A percentile compares a stretch with the other conserved stretches of the same genome.
phyloP scores from a whole-genome alignment of 306 rosid genomes.

The Ammopiptanthus mongolicus region DNA sequence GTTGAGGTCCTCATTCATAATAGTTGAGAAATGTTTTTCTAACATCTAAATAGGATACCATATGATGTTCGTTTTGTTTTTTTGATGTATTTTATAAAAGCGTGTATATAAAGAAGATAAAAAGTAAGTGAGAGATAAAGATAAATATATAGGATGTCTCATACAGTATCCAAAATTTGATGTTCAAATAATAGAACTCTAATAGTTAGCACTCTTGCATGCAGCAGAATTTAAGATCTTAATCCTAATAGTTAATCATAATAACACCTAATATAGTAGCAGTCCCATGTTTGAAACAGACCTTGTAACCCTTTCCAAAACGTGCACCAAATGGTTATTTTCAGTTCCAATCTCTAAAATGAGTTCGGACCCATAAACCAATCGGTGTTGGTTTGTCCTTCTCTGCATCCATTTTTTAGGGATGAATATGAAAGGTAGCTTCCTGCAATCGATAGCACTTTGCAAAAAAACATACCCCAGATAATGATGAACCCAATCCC shows the following conservation, averaged over 20 bases:
- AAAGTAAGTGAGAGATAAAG: no score
- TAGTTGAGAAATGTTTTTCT: no score
- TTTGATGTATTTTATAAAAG: no score
- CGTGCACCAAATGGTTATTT: not conserved
- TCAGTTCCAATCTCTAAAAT: not conserved
- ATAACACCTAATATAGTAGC: not conserved
- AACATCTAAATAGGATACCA: no score
- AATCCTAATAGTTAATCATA: not conserved
- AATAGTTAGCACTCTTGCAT: not conserved
- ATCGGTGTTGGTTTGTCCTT: not conserved
- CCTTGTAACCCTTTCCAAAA: not conserved
- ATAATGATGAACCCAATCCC: conserved; percentile 3
- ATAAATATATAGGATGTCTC: no score
- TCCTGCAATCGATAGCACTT: not conserved
- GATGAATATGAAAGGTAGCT: not conserved
- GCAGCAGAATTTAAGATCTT: not conserved
- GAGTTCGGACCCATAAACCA: not conserved
- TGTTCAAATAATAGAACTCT: no score
- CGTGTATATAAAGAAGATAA: no score
- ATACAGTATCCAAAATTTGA: no score
- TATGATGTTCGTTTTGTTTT: no score
- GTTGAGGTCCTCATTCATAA: no score
- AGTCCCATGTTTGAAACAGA: not conserved
- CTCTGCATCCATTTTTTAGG: not conserved
- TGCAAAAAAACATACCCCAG: not conserved